Evolutionary conservation across 352 stramenopile genomes (phyloP), one percentile per base, ranked within the genome.

Genomic region (Globisporangium viniferum): DNA sequence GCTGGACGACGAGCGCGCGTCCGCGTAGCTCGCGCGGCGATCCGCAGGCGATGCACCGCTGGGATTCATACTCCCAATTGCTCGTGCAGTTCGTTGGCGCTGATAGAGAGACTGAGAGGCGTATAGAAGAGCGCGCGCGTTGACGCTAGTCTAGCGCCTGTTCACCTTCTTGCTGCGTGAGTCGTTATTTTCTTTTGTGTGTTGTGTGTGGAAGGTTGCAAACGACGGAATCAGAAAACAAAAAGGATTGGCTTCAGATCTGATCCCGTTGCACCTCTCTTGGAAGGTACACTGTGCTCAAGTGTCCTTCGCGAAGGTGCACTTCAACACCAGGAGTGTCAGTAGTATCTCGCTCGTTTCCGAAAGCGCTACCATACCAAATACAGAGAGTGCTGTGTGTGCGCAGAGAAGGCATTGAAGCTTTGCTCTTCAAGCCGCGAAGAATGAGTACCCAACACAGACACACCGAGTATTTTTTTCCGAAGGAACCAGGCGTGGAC

Each of bases 21-120:
- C 61, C 3, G 60, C 24, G n/a, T 59, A 51, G 46, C 60, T 66
- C n/a, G 60, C 24, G 6, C 60, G 60, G 29, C 60, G 60, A 22
- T 58, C 46, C 9, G 29, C 7, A 4, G 55, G 55, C 55, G 55
- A 27, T 14, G n/a, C 27, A 8, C 49, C 24, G 4, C 36, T 41
- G 58, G 8, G n/a, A 27, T 33, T 66, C 61, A 66, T 66, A 5
- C n/a, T 55, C 8, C 5, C 48, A 55, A 20, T 15, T 5, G 15
- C 18, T 49, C 15, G 15, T 44, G 36, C 9, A 44, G 36, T 2
- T 1, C 3, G 15, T 15, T 49, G 41, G 5, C 3, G 14, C 39
- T 39, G 5, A 36, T 18, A 59, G 27, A 10, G 53, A 9, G 48
- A 31, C 12, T n/a, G 24, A 10, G 1, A 9, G 3, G 22, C 49